These are phyloP conservation scores for Boletellus sp. DNA, from an alignment of 768 basidiomycete genomes.

Conservation along the genomic window DNA sequence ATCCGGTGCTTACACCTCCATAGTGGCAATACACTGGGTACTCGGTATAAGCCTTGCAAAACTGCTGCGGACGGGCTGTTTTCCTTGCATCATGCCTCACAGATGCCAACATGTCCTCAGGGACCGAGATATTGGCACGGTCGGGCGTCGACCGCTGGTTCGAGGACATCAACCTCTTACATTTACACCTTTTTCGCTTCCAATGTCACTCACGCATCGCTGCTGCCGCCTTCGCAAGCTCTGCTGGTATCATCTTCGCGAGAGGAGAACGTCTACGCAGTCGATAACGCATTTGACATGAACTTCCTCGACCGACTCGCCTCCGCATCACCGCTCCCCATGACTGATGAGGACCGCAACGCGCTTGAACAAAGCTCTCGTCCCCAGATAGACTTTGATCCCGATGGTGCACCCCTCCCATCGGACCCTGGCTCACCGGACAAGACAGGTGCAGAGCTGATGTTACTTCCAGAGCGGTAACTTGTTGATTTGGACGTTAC, in stretches of 20 bases:
- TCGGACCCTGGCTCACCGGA: slow-evolving; percentile 42
- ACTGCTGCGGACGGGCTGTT: slow-evolving; percentile 49
- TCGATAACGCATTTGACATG: slow-evolving; percentile 30
- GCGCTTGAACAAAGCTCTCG: slow-evolving; percentile 11
- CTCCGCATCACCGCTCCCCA: slow-evolving; percentile 35
- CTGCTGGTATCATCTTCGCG: neutral
- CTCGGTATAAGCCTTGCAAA: slow-evolving; percentile 57
- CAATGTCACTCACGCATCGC: slow-evolving; percentile 37
- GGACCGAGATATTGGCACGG: slow-evolving; percentile 43
- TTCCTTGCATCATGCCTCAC: slow-evolving; percentile 18
- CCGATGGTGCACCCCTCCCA: slow-evolving; percentile 40
- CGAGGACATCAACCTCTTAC: slow-evolving; percentile 18
- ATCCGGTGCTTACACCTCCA: slow-evolving; percentile 8
- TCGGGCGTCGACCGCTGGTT: slow-evolving; percentile 10
- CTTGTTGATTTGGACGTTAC: neutral
- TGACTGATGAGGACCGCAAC: slow-evolving; percentile 33
- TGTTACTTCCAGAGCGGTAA: slow-evolving; percentile 46
- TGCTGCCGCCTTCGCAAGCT: slow-evolving; percentile 4
- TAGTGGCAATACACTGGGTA: slow-evolving; percentile 65
- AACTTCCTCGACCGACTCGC: slow-evolving; percentile 40
- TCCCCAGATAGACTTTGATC: slow-evolving; percentile 33
- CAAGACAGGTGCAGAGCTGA: slow-evolving; percentile 38
- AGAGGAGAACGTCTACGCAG: slow-evolving; percentile 21
- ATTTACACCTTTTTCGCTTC: slow-evolving; percentile 49
- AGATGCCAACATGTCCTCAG: slow-evolving; percentile 34